Evolutionary conservation across 768 basidiomycete species (phyloP).

Genomic region (Tephrocybe sp.): DNA sequence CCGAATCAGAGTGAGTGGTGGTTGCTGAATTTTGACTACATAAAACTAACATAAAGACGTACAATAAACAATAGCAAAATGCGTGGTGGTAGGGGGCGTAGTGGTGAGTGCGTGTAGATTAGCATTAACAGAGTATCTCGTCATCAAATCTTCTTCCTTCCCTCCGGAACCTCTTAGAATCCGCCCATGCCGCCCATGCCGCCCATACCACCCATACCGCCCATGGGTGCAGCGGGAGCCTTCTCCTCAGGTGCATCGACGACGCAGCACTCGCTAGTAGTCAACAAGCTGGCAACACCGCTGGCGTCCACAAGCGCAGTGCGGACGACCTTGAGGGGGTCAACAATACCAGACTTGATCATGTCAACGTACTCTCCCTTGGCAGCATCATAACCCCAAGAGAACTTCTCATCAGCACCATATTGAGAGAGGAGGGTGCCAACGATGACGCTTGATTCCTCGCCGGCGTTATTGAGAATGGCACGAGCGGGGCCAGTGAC

Average conservation of each 20-base stretch:
- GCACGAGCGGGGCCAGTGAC: constrained; percentile 80
- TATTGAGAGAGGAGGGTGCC: constrained; percentile 77
- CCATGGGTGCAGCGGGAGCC: constrained; percentile 46
- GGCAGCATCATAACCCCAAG: constrained; percentile 86
- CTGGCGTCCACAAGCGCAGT: constrained; percentile 90
- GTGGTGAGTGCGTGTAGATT: constrained; percentile 7
- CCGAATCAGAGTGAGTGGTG: constrained; percentile 3
- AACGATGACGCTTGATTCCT: constrained; percentile 91
- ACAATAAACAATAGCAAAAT: constrained; percentile 6
- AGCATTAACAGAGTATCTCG: background rate
- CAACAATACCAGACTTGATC: constrained; percentile 92
- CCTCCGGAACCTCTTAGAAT: constrained; percentile 16
- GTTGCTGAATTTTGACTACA: constrained; percentile 4
- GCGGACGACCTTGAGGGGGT: constrained; percentile 93
- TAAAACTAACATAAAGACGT: constrained; percentile 4
- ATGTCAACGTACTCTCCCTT: constrained; percentile 94
- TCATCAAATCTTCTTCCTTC: background rate
- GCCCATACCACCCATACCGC: constrained; percentile 28
- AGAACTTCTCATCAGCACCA: constrained; percentile 72
- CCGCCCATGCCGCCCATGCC: constrained; percentile 45
- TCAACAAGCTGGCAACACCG: constrained; percentile 91
- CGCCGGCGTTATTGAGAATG: constrained; percentile 91
- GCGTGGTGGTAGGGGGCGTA: constrained; percentile 1
- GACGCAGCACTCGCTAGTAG: constrained; percentile 89
- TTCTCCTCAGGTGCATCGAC: constrained; percentile 89